Percentiles rank a stretch among this genome's conserved stretches.
These are phyloP conservation scores for Tylopilus sp. DNA, from an alignment of 768 basidiomycete genomes.

Conservation along the genomic window DNA sequence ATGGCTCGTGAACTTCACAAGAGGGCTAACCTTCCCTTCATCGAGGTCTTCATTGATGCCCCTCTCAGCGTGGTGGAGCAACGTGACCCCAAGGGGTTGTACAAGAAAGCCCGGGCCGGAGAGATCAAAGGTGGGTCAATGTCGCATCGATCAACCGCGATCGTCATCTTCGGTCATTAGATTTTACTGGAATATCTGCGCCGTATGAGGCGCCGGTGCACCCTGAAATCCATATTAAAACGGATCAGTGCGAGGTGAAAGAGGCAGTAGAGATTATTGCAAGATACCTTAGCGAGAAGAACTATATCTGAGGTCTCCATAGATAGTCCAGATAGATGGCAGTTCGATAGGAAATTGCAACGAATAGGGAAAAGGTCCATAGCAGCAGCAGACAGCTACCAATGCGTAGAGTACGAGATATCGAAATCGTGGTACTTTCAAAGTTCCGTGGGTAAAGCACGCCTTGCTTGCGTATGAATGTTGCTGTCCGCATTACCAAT, in stretches of 20 bases:
- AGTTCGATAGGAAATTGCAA: slow-evolving; percentile 13
- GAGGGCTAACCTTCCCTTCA: slow-evolving; percentile 67
- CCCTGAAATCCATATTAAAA: slow-evolving; percentile 92
- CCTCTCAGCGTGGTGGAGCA: slow-evolving; percentile 84
- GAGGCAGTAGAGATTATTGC: slow-evolving; percentile 77
- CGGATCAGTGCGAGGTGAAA: slow-evolving; percentile 72
- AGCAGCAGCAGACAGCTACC: slow-evolving; percentile 19
- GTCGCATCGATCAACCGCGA: neutral
- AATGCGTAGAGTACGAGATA: slow-evolving; percentile 6
- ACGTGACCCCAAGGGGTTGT: slow-evolving; percentile 96
- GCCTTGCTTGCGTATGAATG: slow-evolving; percentile 8
- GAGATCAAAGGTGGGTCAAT: slow-evolving; percentile 80
- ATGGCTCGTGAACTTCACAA: slow-evolving; percentile 81
- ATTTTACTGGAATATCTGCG: slow-evolving; percentile 97
- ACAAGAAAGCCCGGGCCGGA: slow-evolving; percentile 93
- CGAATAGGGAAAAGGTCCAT: slow-evolving; percentile 8
- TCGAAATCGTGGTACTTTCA: slow-evolving; percentile 9
- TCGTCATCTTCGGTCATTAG: slow-evolving; percentile 40
- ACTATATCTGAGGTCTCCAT: slow-evolving; percentile 43
- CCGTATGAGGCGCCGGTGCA: slow-evolving; percentile 87
- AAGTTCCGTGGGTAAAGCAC: slow-evolving; percentile 16
- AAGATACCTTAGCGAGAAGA: slow-evolving; percentile 70
- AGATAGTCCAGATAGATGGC: slow-evolving; percentile 17
- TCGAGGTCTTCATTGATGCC: slow-evolving; percentile 95
- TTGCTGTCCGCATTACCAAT: slow-evolving; percentile 8